Percentiles rank a stretch among this genome's conserved stretches.
Evolutionary conservation across 2,329 filamentous ascomycete species (phyloP).

Genomic region (Xylaria sp.): DNA sequence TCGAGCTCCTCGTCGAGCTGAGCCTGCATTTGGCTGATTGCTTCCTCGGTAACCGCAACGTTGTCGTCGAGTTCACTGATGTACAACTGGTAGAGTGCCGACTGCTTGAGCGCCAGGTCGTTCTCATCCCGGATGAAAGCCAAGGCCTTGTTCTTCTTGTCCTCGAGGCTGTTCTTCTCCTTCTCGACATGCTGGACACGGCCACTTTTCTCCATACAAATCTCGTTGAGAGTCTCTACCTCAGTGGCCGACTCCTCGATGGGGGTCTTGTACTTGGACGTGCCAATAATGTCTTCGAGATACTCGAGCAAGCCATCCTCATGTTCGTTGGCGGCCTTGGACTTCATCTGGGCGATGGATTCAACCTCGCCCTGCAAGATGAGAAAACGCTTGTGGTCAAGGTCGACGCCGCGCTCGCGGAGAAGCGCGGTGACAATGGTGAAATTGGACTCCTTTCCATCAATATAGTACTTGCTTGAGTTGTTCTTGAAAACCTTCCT

Average conservation of each 20-base stretch:
- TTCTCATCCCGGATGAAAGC: slow-evolving; percentile 92
- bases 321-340: slow-evolving; percentile 92
- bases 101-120: slow-evolving; percentile 85
- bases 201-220: slow-evolving; percentile 91
- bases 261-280: slow-evolving; percentile 95
- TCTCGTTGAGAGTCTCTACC: slow-evolving; percentile 89
- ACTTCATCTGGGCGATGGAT: slow-evolving; percentile 98
- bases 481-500: slow-evolving; percentile 97
- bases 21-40: slow-evolving; percentile 86
- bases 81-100: slow-evolving; percentile 89
- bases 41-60: slow-evolving; percentile 83
- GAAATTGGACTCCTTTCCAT: slow-evolving; percentile 86
- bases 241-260: slow-evolving; percentile 93
- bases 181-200: slow-evolving; percentile 98
- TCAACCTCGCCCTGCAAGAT: slow-evolving; percentile 98
- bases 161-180: slow-evolving; percentile 88
- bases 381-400: slow-evolving; percentile 97
- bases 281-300: slow-evolving; percentile 97
- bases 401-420: slow-evolving; percentile 84
- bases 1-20: slow-evolving; percentile 85
- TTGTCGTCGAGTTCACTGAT: slow-evolving; percentile 89
- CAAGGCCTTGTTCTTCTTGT: slow-evolving; percentile 94
- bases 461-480: slow-evolving; percentile 97
- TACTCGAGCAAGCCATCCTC: slow-evolving; percentile 97
- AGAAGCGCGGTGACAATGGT: slow-evolving; percentile 87